Evolutionary conservation across 2,329 filamentous ascomycete genomes (phyloP).

Genomic region (Fusarium sp.): DNA sequence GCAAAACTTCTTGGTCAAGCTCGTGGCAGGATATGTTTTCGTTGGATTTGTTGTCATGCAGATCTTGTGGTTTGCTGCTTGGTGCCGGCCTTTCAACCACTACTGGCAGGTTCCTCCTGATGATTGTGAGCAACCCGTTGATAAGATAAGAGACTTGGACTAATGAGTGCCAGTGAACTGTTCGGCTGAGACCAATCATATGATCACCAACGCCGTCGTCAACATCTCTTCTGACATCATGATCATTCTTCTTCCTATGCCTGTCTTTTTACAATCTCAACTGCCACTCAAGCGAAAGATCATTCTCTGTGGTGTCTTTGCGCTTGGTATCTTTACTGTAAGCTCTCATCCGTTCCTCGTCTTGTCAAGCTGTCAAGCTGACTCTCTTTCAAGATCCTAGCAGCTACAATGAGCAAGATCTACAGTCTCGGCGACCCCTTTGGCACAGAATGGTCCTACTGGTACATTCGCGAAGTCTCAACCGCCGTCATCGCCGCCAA

Average conservation of each 20-base stretch:
- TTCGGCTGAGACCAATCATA: constrained; percentile 62
- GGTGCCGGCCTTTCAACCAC: constrained; percentile 62
- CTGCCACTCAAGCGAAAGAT: constrained; percentile 60
- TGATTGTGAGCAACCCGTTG: constrained; percentile 46
- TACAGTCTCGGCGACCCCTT: constrained; percentile 54
- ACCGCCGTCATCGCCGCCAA: constrained; percentile 57
- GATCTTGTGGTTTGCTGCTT: constrained; percentile 57
- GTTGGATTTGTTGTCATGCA: constrained; percentile 58
- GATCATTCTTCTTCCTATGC: constrained; percentile 66
- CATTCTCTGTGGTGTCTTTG: constrained; percentile 57
- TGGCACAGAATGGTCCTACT: constrained; percentile 52
- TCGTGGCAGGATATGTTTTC: constrained; percentile 55
- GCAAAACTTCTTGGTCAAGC: constrained; percentile 55
- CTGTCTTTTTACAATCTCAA: constrained; percentile 58
- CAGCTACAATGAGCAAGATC: constrained; percentile 48
- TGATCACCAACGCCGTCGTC: constrained; percentile 65
- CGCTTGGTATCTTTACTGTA: constrained; percentile 56
- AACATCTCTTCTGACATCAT: constrained; percentile 67
- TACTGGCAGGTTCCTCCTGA: constrained; percentile 59
- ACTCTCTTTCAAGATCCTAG: constrained; percentile 27
- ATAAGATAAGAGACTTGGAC: neutral
- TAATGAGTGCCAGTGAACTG: constrained; percentile 46
- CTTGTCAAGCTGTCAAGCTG: neutral
- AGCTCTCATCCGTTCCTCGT: neutral
- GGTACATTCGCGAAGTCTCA: constrained; percentile 58